These are phyloP conservation scores for Fusarium nodosum DNA, from an alignment of 2,329 filamentous ascomycete species.

Conservation along the genomic window DNA sequence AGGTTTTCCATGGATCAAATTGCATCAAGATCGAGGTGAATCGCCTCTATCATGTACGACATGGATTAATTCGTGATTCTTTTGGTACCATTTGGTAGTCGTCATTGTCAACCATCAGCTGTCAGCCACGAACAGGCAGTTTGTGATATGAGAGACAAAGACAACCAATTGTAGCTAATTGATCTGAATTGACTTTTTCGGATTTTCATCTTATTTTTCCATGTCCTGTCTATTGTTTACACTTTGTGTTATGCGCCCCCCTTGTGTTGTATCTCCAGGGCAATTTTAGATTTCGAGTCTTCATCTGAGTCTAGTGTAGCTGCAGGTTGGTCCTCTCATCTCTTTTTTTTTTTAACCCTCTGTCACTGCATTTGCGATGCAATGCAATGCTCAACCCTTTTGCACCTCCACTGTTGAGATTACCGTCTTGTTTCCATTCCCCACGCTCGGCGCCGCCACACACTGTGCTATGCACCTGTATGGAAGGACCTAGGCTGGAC, in stretches of 20 bases:
- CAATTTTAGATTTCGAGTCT: conserved; percentile 23
- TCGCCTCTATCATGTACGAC: conserved; percentile 12
- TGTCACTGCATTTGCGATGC: conserved; percentile 15
- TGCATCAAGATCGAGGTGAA: conserved; percentile 31
- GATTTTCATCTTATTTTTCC: background rate
- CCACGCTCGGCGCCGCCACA: conserved; percentile 45
- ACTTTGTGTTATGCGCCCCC: conserved; percentile 12
- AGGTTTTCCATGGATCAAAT: conserved; percentile 8
- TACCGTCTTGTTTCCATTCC: conserved; percentile 52
- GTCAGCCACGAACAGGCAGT: conserved; percentile 38
- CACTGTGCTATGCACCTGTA: conserved; percentile 48
- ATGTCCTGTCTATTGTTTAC: conserved; percentile 31
- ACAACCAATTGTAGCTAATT: conserved; percentile 14
- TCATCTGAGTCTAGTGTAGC: conserved; percentile 22
- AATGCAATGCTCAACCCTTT: conserved; percentile 21
- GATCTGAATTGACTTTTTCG: conserved; percentile 30
- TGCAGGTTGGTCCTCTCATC: conserved; percentile 20
- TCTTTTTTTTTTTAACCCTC: conserved; percentile 17
- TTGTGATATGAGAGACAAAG: conserved; percentile 13
- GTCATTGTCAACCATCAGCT: conserved; percentile 33
- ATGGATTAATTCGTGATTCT: conserved; percentile 29
- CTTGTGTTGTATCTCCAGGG: conserved; percentile 19
- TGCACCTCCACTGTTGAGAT: conserved; percentile 44
- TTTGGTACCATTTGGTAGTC: conserved; percentile 17
- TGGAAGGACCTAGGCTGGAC: conserved; percentile 43